A percentile compares a stretch with the other conserved stretches of the same genome.
Conservation (phyloP, 768 basidiomycete genomes). For the Russula ochroleuca region DNA sequence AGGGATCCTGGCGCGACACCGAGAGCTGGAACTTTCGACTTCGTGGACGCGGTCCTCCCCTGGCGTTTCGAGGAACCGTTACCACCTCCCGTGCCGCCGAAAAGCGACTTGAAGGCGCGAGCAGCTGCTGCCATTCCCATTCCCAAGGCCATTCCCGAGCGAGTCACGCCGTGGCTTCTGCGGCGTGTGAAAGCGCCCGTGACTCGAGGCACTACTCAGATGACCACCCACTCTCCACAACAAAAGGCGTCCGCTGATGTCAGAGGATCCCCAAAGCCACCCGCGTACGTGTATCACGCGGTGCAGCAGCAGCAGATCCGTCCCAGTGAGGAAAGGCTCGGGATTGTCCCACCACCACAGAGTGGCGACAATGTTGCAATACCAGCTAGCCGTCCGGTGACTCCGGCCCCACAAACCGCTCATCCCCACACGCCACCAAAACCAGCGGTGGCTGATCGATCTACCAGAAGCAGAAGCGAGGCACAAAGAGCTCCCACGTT, state of each 20-base stretch:
- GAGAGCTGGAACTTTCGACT: slow-evolving; percentile 17
- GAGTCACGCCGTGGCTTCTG: slow-evolving; percentile 22
- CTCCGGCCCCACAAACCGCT: not conserved
- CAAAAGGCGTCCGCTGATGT: not conserved
- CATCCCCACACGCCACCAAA: not conserved
- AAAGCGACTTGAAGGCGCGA: not conserved
- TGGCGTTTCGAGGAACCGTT: not conserved
- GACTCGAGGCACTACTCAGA: not conserved
- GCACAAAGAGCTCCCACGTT: not conserved
- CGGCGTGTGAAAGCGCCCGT: slow-evolving; percentile 13
- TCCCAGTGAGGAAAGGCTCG: slow-evolving; percentile 3
- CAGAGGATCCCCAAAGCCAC: not conserved
- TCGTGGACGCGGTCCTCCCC: not conserved
- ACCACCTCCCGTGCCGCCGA: slow-evolving; percentile 15
- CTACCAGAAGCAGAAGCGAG: not conserved
- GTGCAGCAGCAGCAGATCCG: not conserved
- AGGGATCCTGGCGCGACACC: slow-evolving; percentile 9
- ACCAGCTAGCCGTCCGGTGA: not conserved
- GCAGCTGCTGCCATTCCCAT: not conserved
- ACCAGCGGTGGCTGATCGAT: not conserved
- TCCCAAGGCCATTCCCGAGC: not conserved
- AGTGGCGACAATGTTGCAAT: not conserved
- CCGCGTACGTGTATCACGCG: slow-evolving; percentile 8
- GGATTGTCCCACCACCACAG: not conserved
- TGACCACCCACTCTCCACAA: not conserved